Evolutionary conservation across 768 basidiomycete species (phyloP), one percentile per base, ranked within the genome.

Genomic region (Rhizopogon sp.): DNA sequence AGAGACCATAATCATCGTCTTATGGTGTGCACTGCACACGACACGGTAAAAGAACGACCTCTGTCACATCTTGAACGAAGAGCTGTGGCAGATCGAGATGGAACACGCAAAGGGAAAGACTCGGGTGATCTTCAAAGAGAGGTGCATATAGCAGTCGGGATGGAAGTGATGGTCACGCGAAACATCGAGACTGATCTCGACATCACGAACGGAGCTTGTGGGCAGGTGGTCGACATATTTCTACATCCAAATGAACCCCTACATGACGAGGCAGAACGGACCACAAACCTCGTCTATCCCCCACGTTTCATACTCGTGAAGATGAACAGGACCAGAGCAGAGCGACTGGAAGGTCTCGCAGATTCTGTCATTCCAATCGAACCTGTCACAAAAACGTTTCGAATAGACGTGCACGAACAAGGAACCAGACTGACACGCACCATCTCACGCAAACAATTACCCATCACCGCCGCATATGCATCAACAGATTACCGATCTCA

Each of bases 401-500:
- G 20, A 5, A 52, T 35, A 35, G 25, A 62, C 8, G n/a, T 37
- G 17, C n/a, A 33, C 37, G 20, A 33, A 10, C 13, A 43, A 20
- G 46, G 29, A 16, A 54, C 41, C 65, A 60, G 68, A 1, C 58
- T 28, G 6, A 43, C 49, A 31, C 43, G 8, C 6, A 44, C 53
- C 0, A 6, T 46, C 10, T 5, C 9, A 2, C 39, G 66, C 2
- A 20, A 40, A 0, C 71, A 77, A 55, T 69, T 64, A 39, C 65
- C 72, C 1, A 60, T 76, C 3, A 75, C 74, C 5, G 58, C 66
- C 0, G 74, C 74, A 5, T 77, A 76, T 55, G 70, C 71, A 0
- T 77, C 77, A 60, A 77, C 74, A 0, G 72, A 77, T 55, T 77
- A 76, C 55, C 46, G 66, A 29, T 60, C 71, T 3, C 76, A 79